Evolutionary conservation across 225 moss, liverwort and hornwort genomes (phyloP), one percentile per base, ranked within the genome.

Genomic region (Marchantia polymorpha): DNA sequence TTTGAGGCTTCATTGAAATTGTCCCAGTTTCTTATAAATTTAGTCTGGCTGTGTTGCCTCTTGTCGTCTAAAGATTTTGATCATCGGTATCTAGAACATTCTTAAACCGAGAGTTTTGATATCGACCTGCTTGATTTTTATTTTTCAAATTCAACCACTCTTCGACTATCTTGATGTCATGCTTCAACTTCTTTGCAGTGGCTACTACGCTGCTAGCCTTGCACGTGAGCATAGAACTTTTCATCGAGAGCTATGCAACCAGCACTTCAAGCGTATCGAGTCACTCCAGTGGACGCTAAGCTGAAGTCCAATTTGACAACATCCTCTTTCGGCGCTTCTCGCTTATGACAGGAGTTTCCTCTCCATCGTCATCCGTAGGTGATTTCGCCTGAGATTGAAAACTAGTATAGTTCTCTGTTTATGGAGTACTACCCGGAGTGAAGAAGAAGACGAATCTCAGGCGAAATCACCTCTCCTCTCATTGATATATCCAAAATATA

Each of bases 301-400:
- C 94, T 54, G 94, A 94, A 26, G 91, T 92, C 54, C 94, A 83
- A 76, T 94, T 94, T 14, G 94, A 94, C 49, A 94, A 23, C 92
- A 91, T 94, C 84, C 84, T 78, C 68, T 78, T 81, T 52, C 78
- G 78, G 48, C 81, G 84, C 84, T 84, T 84, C 68, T 84, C 84
- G 74, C 81, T 81, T 3, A 81, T 55, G 25, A 23, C 73, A 29
- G 78, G 74, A 10, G 46, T 60, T n/a, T 46, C 77, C n/a, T 67
- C 73, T 30, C n/a, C 78, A 3, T 52, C 78, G 17, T 74, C 81
- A 17, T 74, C 74, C 16, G 78, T n/a, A n/a, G n/a, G n/a, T n/a
- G n/a, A n/a, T n/a, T n/a, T n/a, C n/a, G n/a, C n/a, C n/a, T n/a
- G n/a, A n/a, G n/a, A n/a, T n/a, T n/a, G n/a, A n/a, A n/a, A n/a